phyloP scores from a whole-genome alignment of 345 rosid genomes.

The Turnera subulata region DNA sequence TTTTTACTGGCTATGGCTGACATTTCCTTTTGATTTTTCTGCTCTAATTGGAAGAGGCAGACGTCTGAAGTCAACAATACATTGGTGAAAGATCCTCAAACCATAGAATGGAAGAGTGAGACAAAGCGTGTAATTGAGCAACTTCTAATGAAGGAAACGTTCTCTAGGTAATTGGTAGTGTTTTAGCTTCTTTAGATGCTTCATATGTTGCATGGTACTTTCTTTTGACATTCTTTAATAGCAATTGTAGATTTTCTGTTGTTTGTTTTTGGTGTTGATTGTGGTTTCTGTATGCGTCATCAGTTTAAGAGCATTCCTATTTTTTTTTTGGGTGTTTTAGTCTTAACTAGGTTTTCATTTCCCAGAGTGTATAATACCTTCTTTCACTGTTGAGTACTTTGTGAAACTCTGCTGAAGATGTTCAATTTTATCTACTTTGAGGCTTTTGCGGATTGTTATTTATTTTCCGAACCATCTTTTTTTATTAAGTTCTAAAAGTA shows the following conservation, averaged over 20 bases:
- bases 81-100: constrained; percentile 26
- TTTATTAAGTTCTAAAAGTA: constrained; percentile 13
- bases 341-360: too few relatives aligned
- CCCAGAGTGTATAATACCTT: not conserved
- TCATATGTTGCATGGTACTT: not conserved
- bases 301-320: too few relatives aligned
- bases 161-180: constrained; percentile 59
- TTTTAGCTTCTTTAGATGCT: not conserved
- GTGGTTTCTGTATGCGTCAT: not conserved
- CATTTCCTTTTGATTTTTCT: constrained; percentile 4
- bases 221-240: constrained; percentile 8
- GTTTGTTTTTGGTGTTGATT: not conserved
- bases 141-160: constrained; percentile 74
- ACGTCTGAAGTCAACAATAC: constrained; percentile 7
- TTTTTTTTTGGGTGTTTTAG: too few relatives aligned
- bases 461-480: constrained; percentile 12
- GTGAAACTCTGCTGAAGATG: not conserved
- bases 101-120: constrained; percentile 31
- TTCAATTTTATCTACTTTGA: not conserved
- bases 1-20: not conserved
- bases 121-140: constrained; percentile 66
- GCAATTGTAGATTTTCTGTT: not conserved
- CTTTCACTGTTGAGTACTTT: not conserved
- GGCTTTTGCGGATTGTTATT: constrained; percentile 1
- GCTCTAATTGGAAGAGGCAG: constrained; percentile 20